These are phyloP conservation scores for Phalaenopsis hybrid DNA, from an alignment of 116 monocot genomes.

Conservation along the genomic window DNA sequence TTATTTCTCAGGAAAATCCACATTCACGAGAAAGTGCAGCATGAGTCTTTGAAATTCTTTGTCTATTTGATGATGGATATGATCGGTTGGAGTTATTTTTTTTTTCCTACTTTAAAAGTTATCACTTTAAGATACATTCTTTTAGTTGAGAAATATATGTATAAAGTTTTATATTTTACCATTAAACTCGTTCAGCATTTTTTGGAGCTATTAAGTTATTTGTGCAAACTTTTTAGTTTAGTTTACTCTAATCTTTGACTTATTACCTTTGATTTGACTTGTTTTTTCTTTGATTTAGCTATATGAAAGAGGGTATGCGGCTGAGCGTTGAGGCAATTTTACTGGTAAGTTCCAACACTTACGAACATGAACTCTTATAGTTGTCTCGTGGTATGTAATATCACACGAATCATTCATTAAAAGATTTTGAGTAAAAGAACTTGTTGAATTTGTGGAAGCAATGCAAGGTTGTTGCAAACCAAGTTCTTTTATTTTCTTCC, in stretches of 20 bases:
- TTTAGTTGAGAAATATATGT: too few species aligned
- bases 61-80: too few species aligned
- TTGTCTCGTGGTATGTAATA: neutral
- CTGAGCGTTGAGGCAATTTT: slow-evolving; percentile 87
- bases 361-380: neutral
- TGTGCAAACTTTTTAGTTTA: neutral
- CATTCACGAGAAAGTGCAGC: too few species aligned
- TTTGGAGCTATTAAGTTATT: neutral
- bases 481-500: neutral
- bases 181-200: too few species aligned
- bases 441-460: neutral
- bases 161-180: too few species aligned
- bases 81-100: too few species aligned
- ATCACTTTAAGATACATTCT: too few species aligned
- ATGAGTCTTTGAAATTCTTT: too few species aligned
- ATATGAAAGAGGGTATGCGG: slow-evolving; percentile 97
- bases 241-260: neutral
- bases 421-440: neutral
- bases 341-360: slow-evolving; percentile 32
- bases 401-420: neutral
- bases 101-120: too few species aligned
- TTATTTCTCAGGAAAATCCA: too few species aligned
- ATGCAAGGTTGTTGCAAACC: neutral
- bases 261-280: neutral
- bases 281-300: slow-evolving; percentile 35